Conservation (phyloP, 495 filamentous ascomycete species). For the Penicillium simplicissimum region DNA sequence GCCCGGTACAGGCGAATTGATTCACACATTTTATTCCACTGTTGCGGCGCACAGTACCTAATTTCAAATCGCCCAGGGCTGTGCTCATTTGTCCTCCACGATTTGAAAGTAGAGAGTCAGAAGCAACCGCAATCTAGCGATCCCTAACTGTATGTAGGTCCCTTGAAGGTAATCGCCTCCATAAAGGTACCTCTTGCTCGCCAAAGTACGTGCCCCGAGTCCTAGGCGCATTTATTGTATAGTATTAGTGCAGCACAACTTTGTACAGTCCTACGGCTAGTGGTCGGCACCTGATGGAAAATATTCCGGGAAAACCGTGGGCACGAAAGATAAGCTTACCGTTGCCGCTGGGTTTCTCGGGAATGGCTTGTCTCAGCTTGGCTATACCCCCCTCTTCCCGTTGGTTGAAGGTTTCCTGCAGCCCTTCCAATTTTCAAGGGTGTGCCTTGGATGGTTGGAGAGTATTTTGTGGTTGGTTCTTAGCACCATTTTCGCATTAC, state of each 20-base stretch:
- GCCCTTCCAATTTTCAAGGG: conserved; percentile 17
- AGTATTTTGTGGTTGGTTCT: conserved; percentile 24
- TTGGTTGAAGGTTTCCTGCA: conserved; percentile 16
- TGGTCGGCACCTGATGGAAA: background rate
- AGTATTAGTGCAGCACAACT: background rate
- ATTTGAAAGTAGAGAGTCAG: background rate
- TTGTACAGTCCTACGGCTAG: background rate
- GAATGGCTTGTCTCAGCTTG: conserved; percentile 16
- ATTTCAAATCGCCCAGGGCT: background rate
- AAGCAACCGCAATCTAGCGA: background rate
- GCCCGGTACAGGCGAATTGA: too few species aligned
- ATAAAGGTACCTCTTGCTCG: background rate
- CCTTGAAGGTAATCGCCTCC: background rate
- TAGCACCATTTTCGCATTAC: background rate
- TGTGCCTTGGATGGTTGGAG: conserved; percentile 2
- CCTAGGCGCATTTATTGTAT: background rate
- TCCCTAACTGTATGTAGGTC: background rate
- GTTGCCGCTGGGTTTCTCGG: background rate
- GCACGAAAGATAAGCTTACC: conserved; percentile 19
- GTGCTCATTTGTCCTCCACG: background rate
- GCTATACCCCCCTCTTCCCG: conserved; percentile 27
- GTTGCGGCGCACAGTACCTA: background rate
- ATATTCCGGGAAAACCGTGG: background rate
- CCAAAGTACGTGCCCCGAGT: too few species aligned
- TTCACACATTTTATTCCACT: too few species aligned